phyloP scores from a whole-genome alignment of 768 basidiomycete species.

The Nidularia sp. region DNA sequence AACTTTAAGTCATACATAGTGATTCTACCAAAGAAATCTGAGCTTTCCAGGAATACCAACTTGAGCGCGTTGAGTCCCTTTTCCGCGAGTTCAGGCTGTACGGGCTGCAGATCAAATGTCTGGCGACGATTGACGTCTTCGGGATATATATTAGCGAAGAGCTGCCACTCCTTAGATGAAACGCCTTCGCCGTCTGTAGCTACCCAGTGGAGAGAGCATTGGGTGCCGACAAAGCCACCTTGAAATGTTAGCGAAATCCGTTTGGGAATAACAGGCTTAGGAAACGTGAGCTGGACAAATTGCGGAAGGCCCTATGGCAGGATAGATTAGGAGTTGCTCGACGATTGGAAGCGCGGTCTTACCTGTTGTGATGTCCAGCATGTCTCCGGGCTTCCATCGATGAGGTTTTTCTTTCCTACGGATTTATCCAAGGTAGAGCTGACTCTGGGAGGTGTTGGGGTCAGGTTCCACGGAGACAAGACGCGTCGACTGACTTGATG shows the following conservation, averaged over 20 bases:
- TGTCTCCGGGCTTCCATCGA: constrained; percentile 70
- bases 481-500: constrained; percentile 42
- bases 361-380: constrained; percentile 87
- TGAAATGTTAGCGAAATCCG: constrained; percentile 69
- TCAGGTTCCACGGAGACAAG: background rate
- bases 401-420: constrained; percentile 64
- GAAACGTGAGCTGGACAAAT: constrained; percentile 64
- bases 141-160: constrained; percentile 59
- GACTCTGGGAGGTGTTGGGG: constrained; percentile 42
- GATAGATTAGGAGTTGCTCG: background rate
- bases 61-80: constrained; percentile 45
- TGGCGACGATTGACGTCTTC: constrained; percentile 79
- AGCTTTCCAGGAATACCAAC: constrained; percentile 75
- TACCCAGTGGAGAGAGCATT: constrained; percentile 47
- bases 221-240: constrained; percentile 79
- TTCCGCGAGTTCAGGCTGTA: constrained; percentile 11
- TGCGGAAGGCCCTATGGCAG: constrained; percentile 68
- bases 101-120: constrained; percentile 48
- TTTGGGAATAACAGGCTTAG: constrained; percentile 48
- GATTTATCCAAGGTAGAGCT: constrained; percentile 78
- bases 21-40: constrained; percentile 82
- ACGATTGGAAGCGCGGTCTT: background rate
- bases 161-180: constrained; percentile 40
- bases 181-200: constrained; percentile 12
- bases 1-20: constrained; percentile 64